Evolutionary conservation across 2,329 filamentous ascomycete species (phyloP).

Genomic region (Monosporascus ibericus): DNA sequence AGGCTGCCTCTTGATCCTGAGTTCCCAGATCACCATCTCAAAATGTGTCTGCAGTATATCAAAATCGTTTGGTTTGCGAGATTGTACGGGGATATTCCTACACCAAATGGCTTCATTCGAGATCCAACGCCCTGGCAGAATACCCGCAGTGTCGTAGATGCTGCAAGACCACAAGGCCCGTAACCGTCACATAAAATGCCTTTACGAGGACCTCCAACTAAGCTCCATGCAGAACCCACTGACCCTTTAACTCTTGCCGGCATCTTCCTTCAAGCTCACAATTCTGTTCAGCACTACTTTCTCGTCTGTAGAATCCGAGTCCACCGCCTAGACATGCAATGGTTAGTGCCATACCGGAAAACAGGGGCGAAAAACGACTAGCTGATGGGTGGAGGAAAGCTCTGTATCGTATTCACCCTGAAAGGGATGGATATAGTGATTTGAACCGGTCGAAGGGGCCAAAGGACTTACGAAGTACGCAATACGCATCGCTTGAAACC

Average conservation of each 20-base stretch:
- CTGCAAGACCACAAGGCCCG: too few species aligned
- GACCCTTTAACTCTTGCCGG: conserved; percentile 48
- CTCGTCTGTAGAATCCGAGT: conserved; percentile 72
- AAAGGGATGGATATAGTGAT: too few species aligned
- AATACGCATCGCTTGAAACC: conserved; percentile 87
- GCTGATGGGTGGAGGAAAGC: too few species aligned
- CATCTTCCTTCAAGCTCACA: conserved; percentile 83
- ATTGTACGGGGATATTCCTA: background rate
- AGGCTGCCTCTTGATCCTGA: too few species aligned
- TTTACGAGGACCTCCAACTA: too few species aligned
- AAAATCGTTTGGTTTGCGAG: too few species aligned
- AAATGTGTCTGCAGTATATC: too few species aligned
- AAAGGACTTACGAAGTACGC: conserved; percentile 64
- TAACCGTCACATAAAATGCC: too few species aligned
- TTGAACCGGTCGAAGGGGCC: background rate
- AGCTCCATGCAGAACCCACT: too few species aligned
- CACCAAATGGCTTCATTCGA: background rate
- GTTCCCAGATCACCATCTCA: too few species aligned
- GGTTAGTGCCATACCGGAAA: conserved; percentile 7
- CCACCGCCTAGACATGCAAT: conserved; percentile 49
- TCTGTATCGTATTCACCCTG: too few species aligned
- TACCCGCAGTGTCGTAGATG: background rate
- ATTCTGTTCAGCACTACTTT: conserved; percentile 86
- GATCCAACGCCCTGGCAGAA: background rate
- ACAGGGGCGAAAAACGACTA: background rate